A percentile compares a stretch with the other conserved stretches of the same genome.
Evolutionary conservation across 495 filamentous ascomycete species (phyloP).

Genomic region (Neurospora sp.): DNA sequence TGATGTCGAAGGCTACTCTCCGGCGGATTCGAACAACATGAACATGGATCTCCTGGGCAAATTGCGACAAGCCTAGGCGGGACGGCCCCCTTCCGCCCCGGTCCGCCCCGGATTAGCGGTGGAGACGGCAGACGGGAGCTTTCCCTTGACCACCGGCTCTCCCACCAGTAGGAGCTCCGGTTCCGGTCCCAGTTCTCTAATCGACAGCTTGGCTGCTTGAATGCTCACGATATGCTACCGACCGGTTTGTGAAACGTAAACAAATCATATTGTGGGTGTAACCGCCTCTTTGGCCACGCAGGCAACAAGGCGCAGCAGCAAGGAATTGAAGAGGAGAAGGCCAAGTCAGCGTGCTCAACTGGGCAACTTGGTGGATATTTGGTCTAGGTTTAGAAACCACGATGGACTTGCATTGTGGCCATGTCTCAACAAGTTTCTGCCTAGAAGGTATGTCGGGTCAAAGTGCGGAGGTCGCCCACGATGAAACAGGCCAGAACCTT

Average conservation of each 20-base stretch:
- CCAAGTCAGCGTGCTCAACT: not conserved
- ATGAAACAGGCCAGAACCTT: not conserved
- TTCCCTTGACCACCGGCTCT: no score
- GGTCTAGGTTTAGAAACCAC: not conserved
- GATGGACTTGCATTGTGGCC: not conserved
- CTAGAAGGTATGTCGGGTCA: not conserved
- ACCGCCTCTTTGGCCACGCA: not conserved
- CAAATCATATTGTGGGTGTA: not conserved
- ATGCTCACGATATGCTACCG: not conserved
- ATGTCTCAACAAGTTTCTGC: not conserved
- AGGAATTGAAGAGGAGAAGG: not conserved
- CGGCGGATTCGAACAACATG: no score
- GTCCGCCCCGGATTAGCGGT: no score
- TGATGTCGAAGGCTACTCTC: no score
- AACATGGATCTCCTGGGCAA: no score
- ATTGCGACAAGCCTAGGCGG: no score
- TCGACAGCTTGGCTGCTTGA: not conserved
- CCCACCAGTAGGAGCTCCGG: no score
- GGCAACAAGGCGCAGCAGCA: not conserved
- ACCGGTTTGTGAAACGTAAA: not conserved
- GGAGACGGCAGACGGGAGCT: no score
- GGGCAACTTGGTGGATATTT: not conserved
- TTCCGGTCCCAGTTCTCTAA: no score
- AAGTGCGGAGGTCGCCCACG: not conserved
- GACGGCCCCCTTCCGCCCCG: no score